A percentile compares a stretch with the other conserved stretches of the same genome.
Evolutionary conservation across 208 protist species (phyloP).

Genomic region (Plasmodiophora brassicae): DNA sequence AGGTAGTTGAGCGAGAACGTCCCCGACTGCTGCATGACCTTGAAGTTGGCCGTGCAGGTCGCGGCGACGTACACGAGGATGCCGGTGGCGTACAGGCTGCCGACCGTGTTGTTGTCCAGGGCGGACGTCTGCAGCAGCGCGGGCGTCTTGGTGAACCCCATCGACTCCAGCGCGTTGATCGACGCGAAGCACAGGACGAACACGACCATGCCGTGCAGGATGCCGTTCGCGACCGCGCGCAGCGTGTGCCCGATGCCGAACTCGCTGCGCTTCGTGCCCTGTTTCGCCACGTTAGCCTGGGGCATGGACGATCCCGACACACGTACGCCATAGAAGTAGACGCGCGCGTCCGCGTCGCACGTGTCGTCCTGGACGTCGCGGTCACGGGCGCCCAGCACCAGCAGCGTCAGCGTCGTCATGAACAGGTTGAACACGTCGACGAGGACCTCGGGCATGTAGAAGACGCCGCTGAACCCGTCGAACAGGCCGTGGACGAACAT

Average conservation of each 20-base stretch:
- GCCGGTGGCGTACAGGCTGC: not conserved
- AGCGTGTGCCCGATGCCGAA: conserved; percentile 4
- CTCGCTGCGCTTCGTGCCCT: not conserved
- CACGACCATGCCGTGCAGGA: not conserved
- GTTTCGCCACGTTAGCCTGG: no score
- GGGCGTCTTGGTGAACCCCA: not conserved
- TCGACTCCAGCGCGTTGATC: not conserved
- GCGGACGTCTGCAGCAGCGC: not conserved
- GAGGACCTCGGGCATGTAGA: not conserved
- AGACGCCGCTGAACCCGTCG: not conserved
- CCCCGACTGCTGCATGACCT: not conserved
- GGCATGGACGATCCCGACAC: no score
- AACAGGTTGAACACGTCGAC: not conserved
- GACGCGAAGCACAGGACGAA: not conserved
- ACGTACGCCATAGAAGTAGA: conserved; percentile 4
- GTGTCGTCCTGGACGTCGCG: not conserved
- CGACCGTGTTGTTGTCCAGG: not conserved
- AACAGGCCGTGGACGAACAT: not conserved
- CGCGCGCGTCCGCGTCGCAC: not conserved
- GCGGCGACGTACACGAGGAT: conserved; percentile 12
- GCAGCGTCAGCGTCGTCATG: not conserved
- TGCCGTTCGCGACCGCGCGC: not conserved
- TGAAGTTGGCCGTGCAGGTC: not conserved
- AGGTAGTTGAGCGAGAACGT: not conserved
- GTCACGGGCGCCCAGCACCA: not conserved